Evolutionary conservation across 2,329 filamentous ascomycete species (phyloP).

Genomic region (Ophiocordyceps unilateralis): DNA sequence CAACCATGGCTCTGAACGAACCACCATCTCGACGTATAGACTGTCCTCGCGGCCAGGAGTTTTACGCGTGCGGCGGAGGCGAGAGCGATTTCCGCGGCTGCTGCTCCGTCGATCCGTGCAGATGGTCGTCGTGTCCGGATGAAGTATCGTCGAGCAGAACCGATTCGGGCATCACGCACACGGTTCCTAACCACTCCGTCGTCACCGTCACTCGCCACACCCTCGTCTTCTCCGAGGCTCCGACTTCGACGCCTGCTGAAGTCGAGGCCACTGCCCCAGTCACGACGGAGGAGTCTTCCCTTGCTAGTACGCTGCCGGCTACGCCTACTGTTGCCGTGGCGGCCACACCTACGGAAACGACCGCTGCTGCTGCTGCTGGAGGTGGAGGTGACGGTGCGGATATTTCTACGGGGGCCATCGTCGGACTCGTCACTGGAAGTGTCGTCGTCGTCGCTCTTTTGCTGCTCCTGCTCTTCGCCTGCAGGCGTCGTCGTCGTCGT

Average conservation of each 20-base stretch:
- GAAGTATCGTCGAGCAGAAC: slow-evolving; percentile 12
- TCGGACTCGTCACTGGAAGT: slow-evolving; percentile 16
- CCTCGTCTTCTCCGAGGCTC: slow-evolving; percentile 11
- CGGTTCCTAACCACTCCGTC: slow-evolving; percentile 15
- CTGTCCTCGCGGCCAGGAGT: slow-evolving; percentile 14
- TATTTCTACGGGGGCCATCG: slow-evolving; percentile 14
- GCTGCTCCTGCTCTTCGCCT: slow-evolving; percentile 6
- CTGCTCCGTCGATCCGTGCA: slow-evolving; percentile 27
- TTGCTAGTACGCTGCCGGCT: background rate
- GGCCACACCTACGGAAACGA: background rate
- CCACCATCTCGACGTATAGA: no score
- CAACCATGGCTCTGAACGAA: no score
- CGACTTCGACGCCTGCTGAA: slow-evolving; percentile 5
- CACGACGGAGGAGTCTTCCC: background rate
- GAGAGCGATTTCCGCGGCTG: slow-evolving; percentile 23
- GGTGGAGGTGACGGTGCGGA: background rate
- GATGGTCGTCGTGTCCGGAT: slow-evolving; percentile 12
- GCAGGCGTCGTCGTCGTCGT: slow-evolving; percentile 7
- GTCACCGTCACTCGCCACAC: slow-evolving; percentile 19
- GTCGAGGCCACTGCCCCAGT: background rate
- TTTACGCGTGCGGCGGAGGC: slow-evolving; percentile 20
- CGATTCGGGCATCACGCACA: slow-evolving; percentile 19
- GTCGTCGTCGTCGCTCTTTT: slow-evolving; percentile 11
- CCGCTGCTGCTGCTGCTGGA: background rate
- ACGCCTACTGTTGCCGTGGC: background rate